Conservation (phyloP, 345 rosid genomes). For the Pugionium dolabratum region DNA sequence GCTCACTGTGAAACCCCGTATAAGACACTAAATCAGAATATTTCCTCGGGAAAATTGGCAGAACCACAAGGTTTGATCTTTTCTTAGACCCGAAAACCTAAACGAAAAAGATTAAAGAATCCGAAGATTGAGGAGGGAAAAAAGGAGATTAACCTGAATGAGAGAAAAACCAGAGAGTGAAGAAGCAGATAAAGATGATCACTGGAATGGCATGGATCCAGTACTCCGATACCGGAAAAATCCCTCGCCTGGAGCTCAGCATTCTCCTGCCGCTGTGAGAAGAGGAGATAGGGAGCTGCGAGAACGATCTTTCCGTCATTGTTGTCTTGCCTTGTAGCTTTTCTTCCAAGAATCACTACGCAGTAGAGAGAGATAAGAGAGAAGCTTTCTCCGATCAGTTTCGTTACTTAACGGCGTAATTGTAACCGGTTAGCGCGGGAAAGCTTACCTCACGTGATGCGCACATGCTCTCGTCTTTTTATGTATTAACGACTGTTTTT, state of each 20-base stretch:
- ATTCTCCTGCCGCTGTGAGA: not conserved
- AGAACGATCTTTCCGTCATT: not conserved
- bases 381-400: not conserved
- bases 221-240: not conserved
- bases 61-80: not conserved
- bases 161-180: not conserved
- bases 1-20: constrained; percentile 21
- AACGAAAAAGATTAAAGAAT: too few relatives aligned
- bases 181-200: not conserved
- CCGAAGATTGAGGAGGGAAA: too few relatives aligned
- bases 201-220: not conserved
- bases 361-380: not conserved
- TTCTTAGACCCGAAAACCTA: not conserved
- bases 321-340: not conserved
- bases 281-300: not conserved
- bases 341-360: too few relatives aligned
- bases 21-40: not conserved
- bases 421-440: not conserved
- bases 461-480: too few relatives aligned
- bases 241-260: not conserved
- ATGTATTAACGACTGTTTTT: too few relatives aligned
- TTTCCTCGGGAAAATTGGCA: constrained; percentile 17
- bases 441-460: not conserved
- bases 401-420: not conserved
- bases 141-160: not conserved